These are phyloP conservation scores for Skeletonema tropicum DNA, from an alignment of 108 stramenopile genomes.

Conservation along the genomic window DNA sequence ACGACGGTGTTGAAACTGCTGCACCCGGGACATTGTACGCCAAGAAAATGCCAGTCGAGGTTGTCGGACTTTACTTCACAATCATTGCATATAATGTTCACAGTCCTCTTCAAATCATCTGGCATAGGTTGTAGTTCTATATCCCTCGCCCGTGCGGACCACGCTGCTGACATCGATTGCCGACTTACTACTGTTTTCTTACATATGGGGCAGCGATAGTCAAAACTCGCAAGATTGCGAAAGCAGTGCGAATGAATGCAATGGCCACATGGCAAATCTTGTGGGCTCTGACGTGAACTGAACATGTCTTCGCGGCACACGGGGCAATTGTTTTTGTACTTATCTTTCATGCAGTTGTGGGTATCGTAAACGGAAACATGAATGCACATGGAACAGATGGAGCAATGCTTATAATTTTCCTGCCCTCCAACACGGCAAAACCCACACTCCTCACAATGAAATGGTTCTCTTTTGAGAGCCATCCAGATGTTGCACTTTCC, in stretches of 20 bases:
- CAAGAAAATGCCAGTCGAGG: constrained; percentile 84
- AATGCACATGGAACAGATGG: constrained; percentile 53
- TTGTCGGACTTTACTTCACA: constrained; percentile 71
- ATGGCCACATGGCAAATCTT: constrained; percentile 89
- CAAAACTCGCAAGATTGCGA: constrained; percentile 85
- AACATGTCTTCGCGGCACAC: constrained; percentile 64
- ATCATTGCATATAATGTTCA: constrained; percentile 89
- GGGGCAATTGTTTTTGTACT: constrained; percentile 59
- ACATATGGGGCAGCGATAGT: constrained; percentile 89
- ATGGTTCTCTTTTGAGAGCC: constrained; percentile 36
- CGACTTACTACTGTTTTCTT: constrained; percentile 85
- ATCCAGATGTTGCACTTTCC: constrained; percentile 54
- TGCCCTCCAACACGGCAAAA: constrained; percentile 54
- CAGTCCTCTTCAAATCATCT: constrained; percentile 71
- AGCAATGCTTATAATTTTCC: constrained; percentile 48
- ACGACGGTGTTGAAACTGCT: constrained; percentile 84
- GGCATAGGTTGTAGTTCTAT: constrained; percentile 91
- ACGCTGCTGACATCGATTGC: constrained; percentile 77
- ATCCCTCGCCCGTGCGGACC: constrained; percentile 82
- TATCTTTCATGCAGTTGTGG: constrained; percentile 53
- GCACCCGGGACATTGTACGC: constrained; percentile 82
- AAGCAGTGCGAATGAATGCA: constrained; percentile 90
- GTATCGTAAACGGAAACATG: constrained; percentile 25
- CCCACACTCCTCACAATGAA: constrained; percentile 54
- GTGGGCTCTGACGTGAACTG: constrained; percentile 66